Evolutionary conservation across 1,284 basidiomycete species (phyloP), one percentile per base, ranked within the genome.

Genomic region (Chondrostereum purpureum): DNA sequence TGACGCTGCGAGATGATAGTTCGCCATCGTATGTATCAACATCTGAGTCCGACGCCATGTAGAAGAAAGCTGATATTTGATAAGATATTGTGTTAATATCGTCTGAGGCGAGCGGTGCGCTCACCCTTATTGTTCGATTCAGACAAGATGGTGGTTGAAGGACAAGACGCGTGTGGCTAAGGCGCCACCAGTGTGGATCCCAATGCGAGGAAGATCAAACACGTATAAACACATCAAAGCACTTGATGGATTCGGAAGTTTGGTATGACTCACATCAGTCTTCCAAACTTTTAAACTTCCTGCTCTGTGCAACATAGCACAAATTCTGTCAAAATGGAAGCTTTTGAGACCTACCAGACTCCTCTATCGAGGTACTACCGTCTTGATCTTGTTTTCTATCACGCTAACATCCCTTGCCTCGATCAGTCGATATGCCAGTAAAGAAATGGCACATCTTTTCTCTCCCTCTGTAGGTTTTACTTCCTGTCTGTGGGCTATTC

Each of bases 371-470:
- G 83, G 85, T 87, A 20, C 8, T 8, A 8, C 8, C n/a, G 27
- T n/a, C n/a, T 21, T 47, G 56, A 38, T 3, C 27, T 40, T 37
- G 16, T 43, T 3, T 19, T n/a, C 1, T 22, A 4, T 4, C n/a
- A n/a, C n/a, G 14, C 12, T 10, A 13, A 45, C 14, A 5, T 23
- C 35, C 19, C 33, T 14, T 48, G 36, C 20, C 45, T 40, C 38
- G 45, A 44, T 55, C 56, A 96, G 93, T 61, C 93, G 95, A 46
- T 99, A 99, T 89, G 96, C 96, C 17, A 94, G 90, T 74, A 95
- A 95, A 64, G 95, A 98, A 69, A 98, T 98, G 95, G 86, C 92
- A 11, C 78, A 91, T 67, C 78, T 99, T 46, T 99, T 98, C 72
- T 98, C 94, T 35, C 80, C 88, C 46, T 83, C 83, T 43, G 93